A percentile compares a stretch with the other conserved stretches of the same genome.
Evolutionary conservation across 148 eudicot genomes (phyloP).

Genomic region (Bassia scoparia): DNA sequence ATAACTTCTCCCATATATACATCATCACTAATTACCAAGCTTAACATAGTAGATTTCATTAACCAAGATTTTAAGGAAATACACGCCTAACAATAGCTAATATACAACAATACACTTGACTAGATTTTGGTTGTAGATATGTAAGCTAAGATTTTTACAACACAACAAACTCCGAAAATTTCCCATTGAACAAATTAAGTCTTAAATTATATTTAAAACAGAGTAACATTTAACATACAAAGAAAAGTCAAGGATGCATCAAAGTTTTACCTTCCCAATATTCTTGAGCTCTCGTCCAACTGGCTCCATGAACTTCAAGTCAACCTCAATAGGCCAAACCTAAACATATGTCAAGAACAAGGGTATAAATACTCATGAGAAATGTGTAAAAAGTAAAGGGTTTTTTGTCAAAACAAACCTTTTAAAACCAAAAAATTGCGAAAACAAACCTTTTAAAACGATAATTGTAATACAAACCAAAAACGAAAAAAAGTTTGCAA

Average conservation of each 20-base stretch:
- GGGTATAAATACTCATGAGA: not conserved
- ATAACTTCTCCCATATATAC: not conserved
- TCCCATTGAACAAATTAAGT: not conserved
- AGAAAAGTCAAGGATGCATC: not conserved
- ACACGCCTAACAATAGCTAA: not conserved
- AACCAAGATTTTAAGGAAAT: not conserved
- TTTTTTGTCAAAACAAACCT: no score
- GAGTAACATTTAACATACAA: not conserved
- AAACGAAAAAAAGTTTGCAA: no score
- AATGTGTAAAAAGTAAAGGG: not conserved
- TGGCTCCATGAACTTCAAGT: conserved; percentile 81
- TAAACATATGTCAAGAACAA: conserved; percentile 21
- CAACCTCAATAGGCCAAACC: conserved; percentile 94
- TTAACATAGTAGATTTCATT: no score
- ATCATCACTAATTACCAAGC: not conserved
- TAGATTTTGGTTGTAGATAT: not conserved
- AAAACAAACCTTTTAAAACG: no score
- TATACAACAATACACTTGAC: not conserved
- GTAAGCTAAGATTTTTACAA: no score
- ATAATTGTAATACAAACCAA: no score
- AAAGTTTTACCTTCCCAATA: conserved; percentile 68
- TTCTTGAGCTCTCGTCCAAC: conserved; percentile 78
- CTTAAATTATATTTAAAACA: not conserved
- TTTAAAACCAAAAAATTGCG: no score
- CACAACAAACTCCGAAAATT: not conserved